phyloP scores from a whole-genome alignment of 2,329 filamentous ascomycete genomes.

The Botryosphaeria dothidea region DNA sequence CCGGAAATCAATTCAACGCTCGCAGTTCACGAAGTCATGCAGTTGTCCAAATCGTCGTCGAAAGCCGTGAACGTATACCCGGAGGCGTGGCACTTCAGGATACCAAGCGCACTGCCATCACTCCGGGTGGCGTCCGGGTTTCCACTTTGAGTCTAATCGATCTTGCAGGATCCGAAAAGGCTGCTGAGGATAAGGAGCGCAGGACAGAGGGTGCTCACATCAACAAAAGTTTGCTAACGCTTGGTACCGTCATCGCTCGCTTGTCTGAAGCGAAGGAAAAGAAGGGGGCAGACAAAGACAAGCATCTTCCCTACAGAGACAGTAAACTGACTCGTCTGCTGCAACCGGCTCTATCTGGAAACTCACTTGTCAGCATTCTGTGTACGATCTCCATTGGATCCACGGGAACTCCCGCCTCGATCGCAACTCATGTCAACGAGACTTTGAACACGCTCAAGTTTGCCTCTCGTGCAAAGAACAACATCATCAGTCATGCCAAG shows the following conservation, averaged over 20 bases:
- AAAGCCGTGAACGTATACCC: slow-evolving; percentile 84
- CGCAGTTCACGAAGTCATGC: slow-evolving; percentile 97
- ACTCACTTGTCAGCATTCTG: slow-evolving; percentile 93
- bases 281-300: slow-evolving; percentile 78
- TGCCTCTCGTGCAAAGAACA: slow-evolving; percentile 94
- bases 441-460: slow-evolving; percentile 97
- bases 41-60: slow-evolving; percentile 97
- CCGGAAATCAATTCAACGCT: slow-evolving; percentile 95
- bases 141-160: slow-evolving; percentile 95
- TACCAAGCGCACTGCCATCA: slow-evolving; percentile 41
- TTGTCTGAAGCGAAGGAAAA: slow-evolving; percentile 90
- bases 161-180: slow-evolving; percentile 92
- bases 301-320: slow-evolving; percentile 94
- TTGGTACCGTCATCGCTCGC: slow-evolving; percentile 92
- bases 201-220: slow-evolving; percentile 95
- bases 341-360: slow-evolving; percentile 88
- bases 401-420: slow-evolving; percentile 67
- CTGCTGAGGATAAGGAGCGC: slow-evolving; percentile 91
- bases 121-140: slow-evolving; percentile 86
- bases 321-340: slow-evolving; percentile 94
- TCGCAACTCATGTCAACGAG: slow-evolving; percentile 77
- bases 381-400: slow-evolving; percentile 94
- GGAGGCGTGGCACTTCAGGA: slow-evolving; percentile 46
- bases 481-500: slow-evolving; percentile 95
- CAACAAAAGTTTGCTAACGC: slow-evolving; percentile 93